A percentile compares a stretch with the other conserved stretches of the same genome.
phyloP scores from a whole-genome alignment of 805 yeast genomes.

The Yamadazyma laniorum region DNA sequence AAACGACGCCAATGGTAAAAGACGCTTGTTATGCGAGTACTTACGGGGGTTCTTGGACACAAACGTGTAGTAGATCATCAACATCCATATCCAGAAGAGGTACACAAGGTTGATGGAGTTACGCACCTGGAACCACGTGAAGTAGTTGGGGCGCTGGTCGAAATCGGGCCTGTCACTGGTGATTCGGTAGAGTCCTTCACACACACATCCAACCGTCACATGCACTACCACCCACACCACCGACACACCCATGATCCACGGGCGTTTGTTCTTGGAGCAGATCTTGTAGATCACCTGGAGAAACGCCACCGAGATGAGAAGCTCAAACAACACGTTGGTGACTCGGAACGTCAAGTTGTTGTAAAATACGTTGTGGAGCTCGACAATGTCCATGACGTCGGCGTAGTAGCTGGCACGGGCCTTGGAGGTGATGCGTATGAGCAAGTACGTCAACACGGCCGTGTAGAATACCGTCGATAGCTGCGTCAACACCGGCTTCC shows the following conservation, averaged over 20 bases:
- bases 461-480: constrained; percentile 59
- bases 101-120: constrained; percentile 27
- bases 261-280: constrained; percentile 3
- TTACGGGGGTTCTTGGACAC: constrained; percentile 33
- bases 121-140: constrained; percentile 21
- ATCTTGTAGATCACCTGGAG: constrained; percentile 46
- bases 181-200: constrained; percentile 7
- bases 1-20: constrained; percentile 49
- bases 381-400: constrained; percentile 53
- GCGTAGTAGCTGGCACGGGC: constrained; percentile 49
- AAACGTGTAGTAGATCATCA: constrained; percentile 39
- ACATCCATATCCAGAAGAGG: constrained; percentile 28
- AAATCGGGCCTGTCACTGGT: not conserved
- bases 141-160: constrained; percentile 2
- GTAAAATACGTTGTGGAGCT: constrained; percentile 38
- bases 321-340: constrained; percentile 39
- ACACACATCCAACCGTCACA: constrained; percentile 6
- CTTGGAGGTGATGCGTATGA: constrained; percentile 45
- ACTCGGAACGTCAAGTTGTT: constrained; percentile 36
- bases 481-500: constrained; percentile 57
- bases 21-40: constrained; percentile 45
- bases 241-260: constrained; percentile 4
- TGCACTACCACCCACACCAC: constrained; percentile 5
- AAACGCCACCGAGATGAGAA: constrained; percentile 54
- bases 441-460: constrained; percentile 49